Conservation (phyloP, 2,329 filamentous ascomycete species). For the Herpotrichia juniperi region DNA sequence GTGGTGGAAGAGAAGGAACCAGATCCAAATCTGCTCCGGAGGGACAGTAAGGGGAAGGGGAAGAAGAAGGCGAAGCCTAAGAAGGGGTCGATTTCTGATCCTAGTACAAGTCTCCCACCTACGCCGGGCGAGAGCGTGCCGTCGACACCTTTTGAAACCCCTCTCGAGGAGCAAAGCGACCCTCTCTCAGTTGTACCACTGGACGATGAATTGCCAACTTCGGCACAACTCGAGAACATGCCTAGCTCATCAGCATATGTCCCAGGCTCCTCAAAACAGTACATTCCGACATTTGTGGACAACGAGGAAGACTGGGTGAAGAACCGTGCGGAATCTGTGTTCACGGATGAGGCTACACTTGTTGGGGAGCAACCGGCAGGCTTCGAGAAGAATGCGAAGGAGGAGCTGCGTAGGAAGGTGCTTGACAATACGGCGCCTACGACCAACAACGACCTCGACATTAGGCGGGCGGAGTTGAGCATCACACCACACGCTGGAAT, state of each 20-base stretch:
- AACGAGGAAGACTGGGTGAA: slow-evolving; percentile 40
- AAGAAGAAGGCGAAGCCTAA: slow-evolving; percentile 34
- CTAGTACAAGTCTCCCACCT: slow-evolving; percentile 16
- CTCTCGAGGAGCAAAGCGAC: neutral
- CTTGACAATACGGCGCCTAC: slow-evolving; percentile 31
- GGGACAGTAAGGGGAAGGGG: slow-evolving; percentile 29
- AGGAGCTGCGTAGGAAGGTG: slow-evolving; percentile 32
- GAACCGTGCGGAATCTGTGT: slow-evolving; percentile 26
- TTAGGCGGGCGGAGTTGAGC: neutral
- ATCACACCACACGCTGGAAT: neutral
- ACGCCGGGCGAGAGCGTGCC: slow-evolving; percentile 16
- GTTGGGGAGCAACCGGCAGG: slow-evolving; percentile 30
- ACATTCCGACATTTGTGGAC: slow-evolving; percentile 33
- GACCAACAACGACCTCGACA: slow-evolving; percentile 9
- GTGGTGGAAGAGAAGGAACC: slow-evolving; percentile 13
- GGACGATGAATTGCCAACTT: neutral
- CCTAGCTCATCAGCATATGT: slow-evolving; percentile 21
- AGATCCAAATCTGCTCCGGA: slow-evolving; percentile 20
- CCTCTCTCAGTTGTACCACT: neutral
- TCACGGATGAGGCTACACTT: slow-evolving; percentile 40
- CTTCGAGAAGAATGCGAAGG: slow-evolving; percentile 29
- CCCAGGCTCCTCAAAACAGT: slow-evolving; percentile 22
- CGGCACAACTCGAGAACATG: no score
- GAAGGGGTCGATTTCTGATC: slow-evolving; percentile 14
- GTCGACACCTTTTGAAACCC: neutral